A percentile compares a stretch with the other conserved stretches of the same genome.
Conservation (phyloP, 73 alveolate genomes). For the Durusdinium trenchii region DNA sequence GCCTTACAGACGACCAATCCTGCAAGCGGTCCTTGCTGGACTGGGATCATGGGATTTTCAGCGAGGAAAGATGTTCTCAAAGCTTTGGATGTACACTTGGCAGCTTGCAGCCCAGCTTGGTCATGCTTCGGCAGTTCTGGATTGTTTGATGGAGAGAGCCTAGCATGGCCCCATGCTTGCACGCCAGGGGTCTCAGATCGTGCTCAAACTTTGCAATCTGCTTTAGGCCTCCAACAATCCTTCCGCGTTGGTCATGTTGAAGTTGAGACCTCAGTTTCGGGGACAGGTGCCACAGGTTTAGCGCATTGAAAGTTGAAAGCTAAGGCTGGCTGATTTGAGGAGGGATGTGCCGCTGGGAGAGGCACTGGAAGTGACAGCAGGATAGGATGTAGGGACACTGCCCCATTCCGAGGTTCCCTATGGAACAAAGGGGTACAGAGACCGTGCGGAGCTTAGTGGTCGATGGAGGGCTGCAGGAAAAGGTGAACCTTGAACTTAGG, state of each 20-base stretch:
- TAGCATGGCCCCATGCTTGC: too few species aligned
- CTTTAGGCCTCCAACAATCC: constrained; percentile 85
- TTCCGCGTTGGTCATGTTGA: constrained; percentile 88
- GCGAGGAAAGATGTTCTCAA: constrained; percentile 83
- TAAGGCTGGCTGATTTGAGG: constrained; percentile 78
- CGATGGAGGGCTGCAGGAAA: background rate
- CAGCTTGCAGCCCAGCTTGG: constrained; percentile 17
- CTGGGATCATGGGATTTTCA: background rate
- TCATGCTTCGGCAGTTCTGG: background rate
- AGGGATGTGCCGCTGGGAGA: constrained; percentile 79
- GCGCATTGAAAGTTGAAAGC: background rate
- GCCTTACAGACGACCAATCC: background rate
- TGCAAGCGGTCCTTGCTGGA: background rate
- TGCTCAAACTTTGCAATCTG: background rate
- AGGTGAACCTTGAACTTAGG: background rate
- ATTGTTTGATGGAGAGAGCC: too few species aligned
- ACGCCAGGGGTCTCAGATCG: background rate
- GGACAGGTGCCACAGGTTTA: too few species aligned
- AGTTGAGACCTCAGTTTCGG: background rate
- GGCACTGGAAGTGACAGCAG: background rate
- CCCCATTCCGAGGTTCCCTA: constrained; percentile 67
- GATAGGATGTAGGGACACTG: background rate
- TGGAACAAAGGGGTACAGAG: constrained; percentile 85
- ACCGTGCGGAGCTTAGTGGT: constrained; percentile 44
- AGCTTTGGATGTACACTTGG: constrained; percentile 82